Evolutionary conservation across 2,329 filamentous ascomycete species (phyloP).

Genomic region (Ophiocordyceps camponoti-saundersi): DNA sequence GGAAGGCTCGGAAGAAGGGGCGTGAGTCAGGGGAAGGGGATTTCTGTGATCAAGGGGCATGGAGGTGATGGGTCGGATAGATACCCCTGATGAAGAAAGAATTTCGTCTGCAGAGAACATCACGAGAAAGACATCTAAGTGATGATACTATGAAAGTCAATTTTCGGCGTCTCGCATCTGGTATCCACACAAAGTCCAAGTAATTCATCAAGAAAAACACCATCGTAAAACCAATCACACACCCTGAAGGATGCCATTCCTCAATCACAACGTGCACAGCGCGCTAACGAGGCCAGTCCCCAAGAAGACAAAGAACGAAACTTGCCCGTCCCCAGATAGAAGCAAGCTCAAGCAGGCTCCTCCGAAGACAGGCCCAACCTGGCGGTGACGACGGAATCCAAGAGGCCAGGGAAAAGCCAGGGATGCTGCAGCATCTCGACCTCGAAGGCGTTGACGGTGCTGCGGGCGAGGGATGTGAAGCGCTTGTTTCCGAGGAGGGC

Average conservation of each 20-base stretch:
- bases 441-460: conserved; percentile 73
- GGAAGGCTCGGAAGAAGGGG: neutral
- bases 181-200: neutral
- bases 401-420: conserved; percentile 72
- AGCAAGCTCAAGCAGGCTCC: conserved; percentile 10
- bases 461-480: conserved; percentile 48
- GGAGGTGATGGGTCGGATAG: conserved; percentile 18
- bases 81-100: conserved; percentile 18
- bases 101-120: neutral
- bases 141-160: neutral
- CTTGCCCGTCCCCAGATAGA: conserved; percentile 9
- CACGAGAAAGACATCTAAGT: neutral
- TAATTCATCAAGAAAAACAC: neutral
- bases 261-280: neutral
- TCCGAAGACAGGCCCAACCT: conserved; percentile 44
- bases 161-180: neutral
- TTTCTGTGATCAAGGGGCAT: neutral
- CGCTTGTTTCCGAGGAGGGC: conserved; percentile 47
- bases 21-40: neutral
- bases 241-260: neutral
- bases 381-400: conserved; percentile 58
- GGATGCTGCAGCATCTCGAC: conserved; percentile 86
- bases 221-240: no score
- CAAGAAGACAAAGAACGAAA: neutral
- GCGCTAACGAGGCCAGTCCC: neutral